A percentile compares a stretch with the other conserved stretches of the same genome.
These are phyloP conservation scores for Penicillium angulare DNA, from an alignment of 495 filamentous ascomycete genomes.

Conservation along the genomic window DNA sequence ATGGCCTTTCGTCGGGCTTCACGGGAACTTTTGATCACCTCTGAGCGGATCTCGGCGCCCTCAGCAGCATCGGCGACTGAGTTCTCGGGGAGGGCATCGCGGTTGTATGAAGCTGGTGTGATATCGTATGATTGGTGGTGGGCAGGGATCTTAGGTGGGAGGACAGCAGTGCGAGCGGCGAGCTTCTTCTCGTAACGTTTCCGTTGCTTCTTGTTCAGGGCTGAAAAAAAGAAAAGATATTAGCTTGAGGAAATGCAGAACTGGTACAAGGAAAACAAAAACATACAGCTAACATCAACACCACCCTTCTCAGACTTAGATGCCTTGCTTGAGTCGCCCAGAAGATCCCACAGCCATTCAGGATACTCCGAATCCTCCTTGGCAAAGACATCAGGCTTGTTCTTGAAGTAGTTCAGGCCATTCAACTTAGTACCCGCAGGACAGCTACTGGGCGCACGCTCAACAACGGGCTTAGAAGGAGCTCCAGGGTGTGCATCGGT, in stretches of 20 bases:
- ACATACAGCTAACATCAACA: slow-evolving; percentile 61
- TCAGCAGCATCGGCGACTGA: slow-evolving; percentile 30
- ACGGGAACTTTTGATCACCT: slow-evolving; percentile 59
- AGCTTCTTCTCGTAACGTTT: slow-evolving; percentile 62
- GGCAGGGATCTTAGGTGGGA: slow-evolving; percentile 74
- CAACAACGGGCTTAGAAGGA: slow-evolving; percentile 21
- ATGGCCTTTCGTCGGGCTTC: slow-evolving; percentile 73
- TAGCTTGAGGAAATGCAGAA: neutral
- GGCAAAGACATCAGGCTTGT: slow-evolving; percentile 68
- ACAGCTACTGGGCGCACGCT: slow-evolving; percentile 49
- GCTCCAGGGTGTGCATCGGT: slow-evolving; percentile 27
- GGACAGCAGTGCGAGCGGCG: slow-evolving; percentile 60
- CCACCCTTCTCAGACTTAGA: slow-evolving; percentile 37
- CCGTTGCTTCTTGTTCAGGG: slow-evolving; percentile 58
- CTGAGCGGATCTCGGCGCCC: slow-evolving; percentile 39
- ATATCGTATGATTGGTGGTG: slow-evolving; percentile 84
- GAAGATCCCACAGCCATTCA: slow-evolving; percentile 81
- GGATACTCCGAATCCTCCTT: slow-evolving; percentile 84
- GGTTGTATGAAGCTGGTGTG: slow-evolving; percentile 52
- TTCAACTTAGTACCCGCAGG: slow-evolving; percentile 69
- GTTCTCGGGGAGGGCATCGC: slow-evolving; percentile 25
- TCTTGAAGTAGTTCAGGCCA: slow-evolving; percentile 87
- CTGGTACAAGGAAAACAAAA: neutral
- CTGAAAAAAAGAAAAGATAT: slow-evolving; percentile 19
- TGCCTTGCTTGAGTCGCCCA: slow-evolving; percentile 50